Base-by-base conservation (phyloP, 2,329 filamentous ascomycete genomes). In the Aureobasidium leucospermi region DNA sequence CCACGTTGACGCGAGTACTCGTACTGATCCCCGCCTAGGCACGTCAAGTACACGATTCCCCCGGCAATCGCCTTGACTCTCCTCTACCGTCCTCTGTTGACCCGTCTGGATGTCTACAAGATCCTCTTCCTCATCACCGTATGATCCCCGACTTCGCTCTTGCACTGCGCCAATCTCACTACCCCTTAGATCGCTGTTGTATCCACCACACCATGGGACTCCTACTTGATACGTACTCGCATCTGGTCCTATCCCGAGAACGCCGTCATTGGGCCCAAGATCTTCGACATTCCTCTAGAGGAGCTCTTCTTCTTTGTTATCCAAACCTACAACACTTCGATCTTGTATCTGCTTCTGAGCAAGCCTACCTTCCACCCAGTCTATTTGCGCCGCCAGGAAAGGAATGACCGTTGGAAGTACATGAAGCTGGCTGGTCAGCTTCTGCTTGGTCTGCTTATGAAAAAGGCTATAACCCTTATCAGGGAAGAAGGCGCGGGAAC, bases 291-390 rank as follows among this genome's bases (percentile, higher is more conserved):
- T 16, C 87, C 88, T 0, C 70, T 80, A 4, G 88, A 90, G 67
- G 87, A 90, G 69, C 72, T 90, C 4, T 90, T 90, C 73, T 90
- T 90, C 78, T 90, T 90, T 69, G 73, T 88, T 19, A 82, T 90
- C 28, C 88, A 90, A 72, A 90, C 87, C 1, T 90, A 88, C 71
- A 88, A 84, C 67, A 89, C 87, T 0, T 80, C 83, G 0, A 72
- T 89, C 52, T 69, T 90, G 8, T 90, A 90, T 66, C 76, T 88
- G 9, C 71, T 89, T 1, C 70, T 86, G 19, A 88, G 80, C 71
- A 89, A 87, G 69, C 78, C 84, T 0, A 77, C 79, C 10, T 75
- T 87, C 7, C 78, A 87, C 59, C 75, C 81, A 2, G 70, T 71
- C 13, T 82, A 82, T 64, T 69, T 86, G 46, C 74, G 74, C 29